Percentiles rank a stretch among this genome's conserved stretches.
phyloP scores from a whole-genome alignment of 129 eudicot genomes.

The Sambucus nigra region DNA sequence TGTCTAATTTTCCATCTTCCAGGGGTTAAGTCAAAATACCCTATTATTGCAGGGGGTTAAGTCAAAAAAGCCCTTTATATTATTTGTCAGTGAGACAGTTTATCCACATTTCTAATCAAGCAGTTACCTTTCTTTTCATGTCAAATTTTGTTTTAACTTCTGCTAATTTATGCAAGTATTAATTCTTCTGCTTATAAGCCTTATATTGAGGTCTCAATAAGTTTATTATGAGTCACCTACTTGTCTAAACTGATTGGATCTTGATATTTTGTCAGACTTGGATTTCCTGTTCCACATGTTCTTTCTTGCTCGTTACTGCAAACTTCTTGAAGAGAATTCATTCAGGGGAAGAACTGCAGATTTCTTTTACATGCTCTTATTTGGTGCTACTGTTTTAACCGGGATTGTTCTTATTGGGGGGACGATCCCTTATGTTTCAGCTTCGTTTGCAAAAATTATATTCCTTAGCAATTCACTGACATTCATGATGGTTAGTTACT shows the following conservation, averaged over 20 bases:
- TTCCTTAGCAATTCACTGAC: slow-evolving; percentile 98
- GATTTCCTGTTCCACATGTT: slow-evolving; percentile 99
- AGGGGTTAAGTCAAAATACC: too few species aligned
- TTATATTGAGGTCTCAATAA: slow-evolving; percentile 3
- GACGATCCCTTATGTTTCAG: slow-evolving; percentile 91
- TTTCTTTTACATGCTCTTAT: slow-evolving; percentile 91
- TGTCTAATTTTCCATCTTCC: too few species aligned
- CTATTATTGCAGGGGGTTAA: too few species aligned
- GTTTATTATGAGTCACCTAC: not conserved
- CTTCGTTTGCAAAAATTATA: slow-evolving; percentile 84
- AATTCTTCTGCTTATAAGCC: not conserved
- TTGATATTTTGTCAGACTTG: slow-evolving; percentile 51
- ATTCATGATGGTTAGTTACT: slow-evolving; percentile 83
- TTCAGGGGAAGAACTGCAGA: slow-evolving; percentile 96
- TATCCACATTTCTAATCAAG: not conserved
- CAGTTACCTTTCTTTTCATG: not conserved
- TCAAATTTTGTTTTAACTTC: not conserved
- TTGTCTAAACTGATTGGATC: slow-evolving; percentile 12
- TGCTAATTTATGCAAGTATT: not conserved
- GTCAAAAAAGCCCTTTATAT: too few species aligned
- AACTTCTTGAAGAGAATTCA: slow-evolving; percentile 96
- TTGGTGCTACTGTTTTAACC: slow-evolving; percentile 86
- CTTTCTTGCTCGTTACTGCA: slow-evolving; percentile 98
- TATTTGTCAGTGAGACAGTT: too few species aligned
- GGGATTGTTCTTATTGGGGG: slow-evolving; percentile 94